Percentiles rank a stretch among this genome's conserved stretches.
phyloP scores from a whole-genome alignment of 129 eudicot species.

The Calendula officinalis region DNA sequence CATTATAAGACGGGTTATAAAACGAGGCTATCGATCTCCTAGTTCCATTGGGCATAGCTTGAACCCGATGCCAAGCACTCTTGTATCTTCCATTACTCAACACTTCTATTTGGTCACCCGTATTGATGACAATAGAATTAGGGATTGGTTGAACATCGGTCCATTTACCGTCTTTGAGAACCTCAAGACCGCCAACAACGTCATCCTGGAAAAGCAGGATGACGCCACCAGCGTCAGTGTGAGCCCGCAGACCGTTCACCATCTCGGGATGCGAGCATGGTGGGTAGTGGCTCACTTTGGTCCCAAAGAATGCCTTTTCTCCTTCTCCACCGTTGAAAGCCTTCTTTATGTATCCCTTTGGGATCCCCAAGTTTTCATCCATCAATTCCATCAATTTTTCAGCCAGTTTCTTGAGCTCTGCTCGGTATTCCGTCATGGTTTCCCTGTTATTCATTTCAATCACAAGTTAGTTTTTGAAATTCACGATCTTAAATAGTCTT shows the following conservation, averaged over 20 bases:
- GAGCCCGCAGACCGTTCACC: slow-evolving; percentile 76
- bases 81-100: slow-evolving; percentile 75
- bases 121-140: slow-evolving; percentile 70
- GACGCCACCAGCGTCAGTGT: slow-evolving; percentile 90
- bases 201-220: slow-evolving; percentile 84
- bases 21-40: slow-evolving; percentile 75
- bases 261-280: slow-evolving; percentile 68
- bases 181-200: slow-evolving; percentile 57
- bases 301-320: slow-evolving; percentile 60
- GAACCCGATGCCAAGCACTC: slow-evolving; percentile 75
- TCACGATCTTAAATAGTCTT: neutral
- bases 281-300: slow-evolving; percentile 84
- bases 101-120: slow-evolving; percentile 81
- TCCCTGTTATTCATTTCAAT: slow-evolving; percentile 36
- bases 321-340: slow-evolving; percentile 53
- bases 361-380: slow-evolving; percentile 68
- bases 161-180: slow-evolving; percentile 75
- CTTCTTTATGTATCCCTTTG: slow-evolving; percentile 52
- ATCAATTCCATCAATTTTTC: slow-evolving; percentile 54
- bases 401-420: slow-evolving; percentile 54
- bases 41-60: slow-evolving; percentile 38
- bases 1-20: slow-evolving; percentile 58
- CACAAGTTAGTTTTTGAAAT: neutral
- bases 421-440: slow-evolving; percentile 52
- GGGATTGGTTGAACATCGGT: slow-evolving; percentile 69